Evolutionary conservation across 2,329 filamentous ascomycete species (phyloP).

Genomic region (Phaeoacremonium minimum): DNA sequence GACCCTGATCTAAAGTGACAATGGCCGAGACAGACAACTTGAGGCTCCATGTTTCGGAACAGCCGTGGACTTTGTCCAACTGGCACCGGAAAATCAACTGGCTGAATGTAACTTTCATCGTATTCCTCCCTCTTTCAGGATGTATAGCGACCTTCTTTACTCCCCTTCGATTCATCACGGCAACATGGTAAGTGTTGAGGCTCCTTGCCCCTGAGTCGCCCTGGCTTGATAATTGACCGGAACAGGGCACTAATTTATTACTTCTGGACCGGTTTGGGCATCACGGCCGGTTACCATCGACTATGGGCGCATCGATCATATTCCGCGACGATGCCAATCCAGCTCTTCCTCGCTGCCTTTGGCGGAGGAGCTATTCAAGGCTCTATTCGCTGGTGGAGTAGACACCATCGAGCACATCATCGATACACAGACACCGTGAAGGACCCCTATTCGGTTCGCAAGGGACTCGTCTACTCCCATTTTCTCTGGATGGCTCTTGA

Average conservation of each 20-base stretch:
- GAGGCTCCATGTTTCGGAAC: slow-evolving; percentile 6
- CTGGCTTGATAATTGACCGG: slow-evolving; percentile 4
- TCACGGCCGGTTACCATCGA: slow-evolving; percentile 30
- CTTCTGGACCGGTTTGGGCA: slow-evolving; percentile 27
- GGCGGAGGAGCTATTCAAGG: slow-evolving; percentile 44
- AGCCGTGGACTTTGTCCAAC: slow-evolving; percentile 6
- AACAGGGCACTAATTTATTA: slow-evolving; percentile 27
- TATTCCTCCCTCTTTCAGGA: slow-evolving; percentile 5
- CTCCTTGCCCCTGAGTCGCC: slow-evolving; percentile 4
- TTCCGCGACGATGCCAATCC: slow-evolving; percentile 34
- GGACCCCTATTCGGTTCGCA: slow-evolving; percentile 47
- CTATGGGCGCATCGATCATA: slow-evolving; percentile 41
- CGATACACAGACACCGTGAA: slow-evolving; percentile 48
- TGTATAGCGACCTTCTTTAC: no score
- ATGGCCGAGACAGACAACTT: no score
- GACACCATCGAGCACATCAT: slow-evolving; percentile 45
- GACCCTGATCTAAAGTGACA: no score
- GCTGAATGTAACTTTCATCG: slow-evolving; percentile 5
- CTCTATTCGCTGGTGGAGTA: slow-evolving; percentile 44
- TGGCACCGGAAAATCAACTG: slow-evolving; percentile 7
- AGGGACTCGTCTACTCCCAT: slow-evolving; percentile 45
- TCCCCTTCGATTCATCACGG: no score
- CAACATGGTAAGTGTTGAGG: background rate
- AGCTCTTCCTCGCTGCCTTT: slow-evolving; percentile 41
- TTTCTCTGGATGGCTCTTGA: slow-evolving; percentile 45